Evolutionary conservation across 495 filamentous ascomycete genomes (phyloP), one percentile per base, ranked within the genome.

Genomic region (Penicillium roqueforti): DNA sequence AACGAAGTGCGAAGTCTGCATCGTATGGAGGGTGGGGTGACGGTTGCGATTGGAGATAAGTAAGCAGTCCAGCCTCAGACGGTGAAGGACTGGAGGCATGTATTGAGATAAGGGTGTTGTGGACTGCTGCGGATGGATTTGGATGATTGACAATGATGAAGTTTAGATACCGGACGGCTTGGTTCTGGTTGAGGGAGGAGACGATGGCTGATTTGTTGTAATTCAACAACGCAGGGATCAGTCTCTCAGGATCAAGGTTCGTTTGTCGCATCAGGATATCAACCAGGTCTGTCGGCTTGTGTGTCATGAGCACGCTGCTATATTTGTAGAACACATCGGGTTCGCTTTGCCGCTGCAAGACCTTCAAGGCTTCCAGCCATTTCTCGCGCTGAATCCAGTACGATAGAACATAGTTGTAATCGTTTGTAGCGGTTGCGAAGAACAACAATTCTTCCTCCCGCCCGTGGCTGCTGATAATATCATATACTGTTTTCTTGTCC

Each of bases 331-430:
- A 97, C 46, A 96, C 86, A 47, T 95, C 89, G 0, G 89, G 82
- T 41, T 96, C 87, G 28, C 85, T 93, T 72, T 98, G 93, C 61
- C 86, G 85, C 67, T 96, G 92, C 16, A 98, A 76, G 31, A 97
- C 89, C 53, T 84, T 83, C 58, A 98, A 71, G 4, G 91, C 87
- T 57, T 96, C 89, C n/a, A 81, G 68, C 93, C 93, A 98, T 58
- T 90, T 83, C 69, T 97, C 93, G 51, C 93, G 81, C 68, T 97
- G 95, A 22, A 97, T 86, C 95, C 95, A 98, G 74, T 98, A 98
- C 0, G 88, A 86, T 18, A 98, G 77, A 28, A 97, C 91, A 62
- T 92, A 97, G 66, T 93, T 93, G 73, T 92, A 86, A 68, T 98
- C 93, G 59, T 91, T 87, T 25, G 91, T 78, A 19, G 84, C 83